Evolutionary conservation across 257 asterid genomes (phyloP), one percentile per base, ranked within the genome.

Genomic region (Lycium ferocissimum): DNA sequence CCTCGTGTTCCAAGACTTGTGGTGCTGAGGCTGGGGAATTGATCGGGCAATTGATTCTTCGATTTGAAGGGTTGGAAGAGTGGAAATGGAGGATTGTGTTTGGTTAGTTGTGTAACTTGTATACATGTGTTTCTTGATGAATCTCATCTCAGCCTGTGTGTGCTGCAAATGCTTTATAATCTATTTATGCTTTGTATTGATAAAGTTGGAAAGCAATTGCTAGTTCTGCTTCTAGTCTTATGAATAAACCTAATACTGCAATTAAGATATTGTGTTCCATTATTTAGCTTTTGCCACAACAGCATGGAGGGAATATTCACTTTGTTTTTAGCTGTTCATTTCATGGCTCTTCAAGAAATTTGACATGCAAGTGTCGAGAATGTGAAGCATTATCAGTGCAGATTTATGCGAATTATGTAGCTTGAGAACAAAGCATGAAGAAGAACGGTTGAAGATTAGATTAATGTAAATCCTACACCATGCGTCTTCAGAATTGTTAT

Each of bases 181-280:
- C 45, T 49, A 11, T 75, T 47, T 47, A 1, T 75, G 22, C 43
- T 26, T 26, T 76, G 37, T 20, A 63, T 63, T 73, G 81, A 47
- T 51, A 6, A 22, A 22, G 63, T 78, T 78, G 82, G 65, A 78
- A 78, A 78, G 82, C 82, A 78, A 51, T 78, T 78, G 82, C 65
- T 51, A 26, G 7, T 78, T 51, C 37, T 51, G 81, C 81, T 76
- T 49, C 45, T 76, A 22, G 40, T 76, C 22, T 76, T 7, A 26
- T 26, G 47, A 53, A 78, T 78, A 78, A 78, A 53, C 13, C 63
- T 43, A 53, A 7, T 78, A 53, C 63, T 78, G 82, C 47, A 14
- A 78, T 35, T 35, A 14, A 26, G 26, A n/a, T 1, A 7, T 45
- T 5, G 15, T 43, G 57, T 22, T 73, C 47, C 81, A 47, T 47